These are phyloP conservation scores for Mucor irregularis DNA, from an alignment of 371 early-diverging fungal species.

Conservation along the genomic window DNA sequence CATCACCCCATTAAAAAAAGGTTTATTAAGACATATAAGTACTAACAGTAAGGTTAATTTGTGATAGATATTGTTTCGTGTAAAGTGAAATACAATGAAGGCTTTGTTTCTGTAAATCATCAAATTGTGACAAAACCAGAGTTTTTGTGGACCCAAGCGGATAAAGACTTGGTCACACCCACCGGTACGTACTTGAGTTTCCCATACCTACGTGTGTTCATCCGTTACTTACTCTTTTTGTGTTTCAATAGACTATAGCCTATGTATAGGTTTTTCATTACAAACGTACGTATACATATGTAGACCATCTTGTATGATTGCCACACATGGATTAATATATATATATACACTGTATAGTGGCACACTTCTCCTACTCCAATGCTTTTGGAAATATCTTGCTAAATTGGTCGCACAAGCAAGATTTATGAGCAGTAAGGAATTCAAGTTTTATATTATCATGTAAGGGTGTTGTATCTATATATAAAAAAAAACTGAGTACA, in stretches of 20 bases:
- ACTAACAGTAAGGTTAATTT: no score
- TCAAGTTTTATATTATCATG: constrained; percentile 49
- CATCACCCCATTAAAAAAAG: no score
- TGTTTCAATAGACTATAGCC: constrained; percentile 22
- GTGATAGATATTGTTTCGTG: constrained; percentile 40
- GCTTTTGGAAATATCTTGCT: constrained; percentile 59
- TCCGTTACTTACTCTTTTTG: not conserved
- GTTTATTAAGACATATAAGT: no score
- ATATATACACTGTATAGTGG: constrained; percentile 26
- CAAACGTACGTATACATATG: constrained; percentile 40
- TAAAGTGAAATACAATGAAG: constrained; percentile 53
- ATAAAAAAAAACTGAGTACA: not conserved
- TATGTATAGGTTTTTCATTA: constrained; percentile 44
- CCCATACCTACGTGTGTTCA: not conserved
- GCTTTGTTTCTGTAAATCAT: constrained; percentile 30
- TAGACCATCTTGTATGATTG: not conserved
- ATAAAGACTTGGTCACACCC: constrained; percentile 41
- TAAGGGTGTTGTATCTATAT: constrained; percentile 4
- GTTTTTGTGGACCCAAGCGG: constrained; percentile 42
- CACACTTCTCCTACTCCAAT: constrained; percentile 48
- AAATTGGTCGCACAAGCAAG: constrained; percentile 46
- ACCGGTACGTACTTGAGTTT: constrained; percentile 24
- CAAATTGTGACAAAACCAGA: constrained; percentile 44
- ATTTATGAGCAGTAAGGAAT: constrained; percentile 56
- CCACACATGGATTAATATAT: not conserved